A percentile compares a stretch with the other conserved stretches of the same genome.
Conservation (phyloP, 2,329 filamentous ascomycete species). For the Pseudocercospora macadamiae region DNA sequence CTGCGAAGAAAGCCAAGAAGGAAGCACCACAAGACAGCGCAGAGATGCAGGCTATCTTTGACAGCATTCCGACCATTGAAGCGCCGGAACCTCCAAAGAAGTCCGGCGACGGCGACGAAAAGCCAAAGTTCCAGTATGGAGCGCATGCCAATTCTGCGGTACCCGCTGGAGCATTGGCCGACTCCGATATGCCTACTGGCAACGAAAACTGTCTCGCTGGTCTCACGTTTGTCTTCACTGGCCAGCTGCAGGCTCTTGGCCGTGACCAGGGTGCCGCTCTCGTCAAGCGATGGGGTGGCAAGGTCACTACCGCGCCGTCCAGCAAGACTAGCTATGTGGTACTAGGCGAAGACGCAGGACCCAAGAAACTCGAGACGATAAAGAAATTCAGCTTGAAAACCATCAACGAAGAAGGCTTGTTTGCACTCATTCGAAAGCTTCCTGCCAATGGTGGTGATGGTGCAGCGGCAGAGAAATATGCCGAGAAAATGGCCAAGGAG, state of each 20-base stretch:
- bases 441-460: constrained; percentile 86
- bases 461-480: constrained; percentile 82
- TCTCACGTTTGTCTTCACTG: constrained; percentile 93
- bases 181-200: constrained; percentile 76
- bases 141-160: constrained; percentile 52
- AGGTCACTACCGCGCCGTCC: constrained; percentile 82
- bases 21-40: constrained; percentile 67
- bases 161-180: constrained; percentile 64
- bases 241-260: constrained; percentile 76
- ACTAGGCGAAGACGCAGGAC: constrained; percentile 86
- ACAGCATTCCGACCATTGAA: constrained; percentile 80
- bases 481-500: constrained; percentile 82
- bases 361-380: constrained; percentile 90
- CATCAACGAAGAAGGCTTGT: constrained; percentile 90
- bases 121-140: constrained; percentile 66
- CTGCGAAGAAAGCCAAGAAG: constrained; percentile 65
- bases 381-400: constrained; percentile 78
- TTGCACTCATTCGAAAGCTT: constrained; percentile 77
- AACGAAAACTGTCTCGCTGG: constrained; percentile 88
- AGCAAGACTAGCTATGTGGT: constrained; percentile 94
- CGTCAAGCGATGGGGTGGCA: constrained; percentile 92
- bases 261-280: constrained; percentile 83
- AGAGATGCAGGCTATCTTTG: constrained; percentile 79
- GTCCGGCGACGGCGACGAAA: constrained; percentile 52
- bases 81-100: constrained; percentile 81